Evolutionary conservation across 2,329 filamentous ascomycete genomes (phyloP).

Genomic region (Colletotrichum sp.): DNA sequence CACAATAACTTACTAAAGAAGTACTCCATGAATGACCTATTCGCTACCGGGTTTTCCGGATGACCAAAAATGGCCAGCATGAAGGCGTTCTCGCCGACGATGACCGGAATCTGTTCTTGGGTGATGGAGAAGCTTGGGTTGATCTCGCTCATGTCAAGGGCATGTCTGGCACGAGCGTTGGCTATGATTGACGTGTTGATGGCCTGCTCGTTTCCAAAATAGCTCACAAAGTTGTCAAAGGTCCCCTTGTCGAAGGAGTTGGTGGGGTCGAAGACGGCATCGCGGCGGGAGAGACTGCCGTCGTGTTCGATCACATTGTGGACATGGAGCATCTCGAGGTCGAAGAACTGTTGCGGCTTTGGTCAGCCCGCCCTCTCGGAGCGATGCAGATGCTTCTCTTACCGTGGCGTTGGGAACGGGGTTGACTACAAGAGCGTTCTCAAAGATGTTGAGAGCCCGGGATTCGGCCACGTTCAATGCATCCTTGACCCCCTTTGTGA

Average conservation of each 20-base stretch:
- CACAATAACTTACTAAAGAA: slow-evolving; percentile 42
- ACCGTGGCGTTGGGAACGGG: slow-evolving; percentile 36
- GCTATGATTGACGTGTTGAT: slow-evolving; percentile 30
- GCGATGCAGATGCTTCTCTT: slow-evolving; percentile 10
- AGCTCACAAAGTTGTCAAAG: background rate
- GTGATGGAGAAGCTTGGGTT: background rate
- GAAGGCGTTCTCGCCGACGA: slow-evolving; percentile 53
- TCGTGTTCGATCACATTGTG: slow-evolving; percentile 10
- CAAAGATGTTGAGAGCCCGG: slow-evolving; percentile 44
- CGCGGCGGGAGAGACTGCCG: slow-evolving; percentile 38
- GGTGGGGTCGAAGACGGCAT: slow-evolving; percentile 53
- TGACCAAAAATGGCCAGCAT: slow-evolving; percentile 54
- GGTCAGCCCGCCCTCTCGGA: background rate
- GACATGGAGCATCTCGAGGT: slow-evolving; percentile 38
- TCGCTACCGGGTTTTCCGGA: slow-evolving; percentile 38
- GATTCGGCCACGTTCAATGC: slow-evolving; percentile 47
- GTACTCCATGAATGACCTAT: slow-evolving; percentile 43
- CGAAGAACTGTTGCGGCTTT: background rate
- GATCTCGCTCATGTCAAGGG: slow-evolving; percentile 32
- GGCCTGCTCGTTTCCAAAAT: background rate
- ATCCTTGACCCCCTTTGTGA: slow-evolving; percentile 22
- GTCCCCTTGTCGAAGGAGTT: slow-evolving; percentile 41
- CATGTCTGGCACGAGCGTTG: background rate
- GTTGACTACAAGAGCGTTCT: slow-evolving; percentile 43
- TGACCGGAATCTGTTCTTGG: slow-evolving; percentile 30